Evolutionary conservation across 805 yeast genomes (phyloP).

Genomic region (Maudiozyma serrabonitensis): DNA sequence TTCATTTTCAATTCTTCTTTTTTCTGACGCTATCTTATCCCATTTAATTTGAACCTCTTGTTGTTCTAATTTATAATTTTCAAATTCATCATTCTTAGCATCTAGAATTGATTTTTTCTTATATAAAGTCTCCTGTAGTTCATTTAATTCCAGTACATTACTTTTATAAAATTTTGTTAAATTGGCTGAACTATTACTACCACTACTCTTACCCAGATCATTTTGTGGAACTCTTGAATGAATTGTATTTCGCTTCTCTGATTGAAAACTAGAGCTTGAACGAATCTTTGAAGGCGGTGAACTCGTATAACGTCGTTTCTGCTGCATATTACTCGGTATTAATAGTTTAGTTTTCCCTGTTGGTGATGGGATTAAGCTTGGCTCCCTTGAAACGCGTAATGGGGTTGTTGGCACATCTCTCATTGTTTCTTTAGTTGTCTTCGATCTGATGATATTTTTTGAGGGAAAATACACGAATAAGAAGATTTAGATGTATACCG

Average conservation of each 20-base stretch:
- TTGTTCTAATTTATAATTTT: conserved; percentile 11
- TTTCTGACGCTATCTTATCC: conserved; percentile 23
- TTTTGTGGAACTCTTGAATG: neutral
- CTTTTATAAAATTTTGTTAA: conserved; percentile 26
- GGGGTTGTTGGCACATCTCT: conserved; percentile 5
- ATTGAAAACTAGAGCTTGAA: neutral
- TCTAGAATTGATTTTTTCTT: conserved; percentile 20
- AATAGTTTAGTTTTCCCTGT: neutral
- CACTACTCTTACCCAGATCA: neutral
- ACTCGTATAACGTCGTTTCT: conserved; percentile 9
- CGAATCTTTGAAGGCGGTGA: conserved; percentile 3
- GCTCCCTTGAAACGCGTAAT: neutral
- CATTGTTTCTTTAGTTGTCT: neutral
- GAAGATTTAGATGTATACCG: no score
- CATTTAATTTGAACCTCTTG: conserved; percentile 19
- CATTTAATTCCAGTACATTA: conserved; percentile 23
- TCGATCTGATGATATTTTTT: no score
- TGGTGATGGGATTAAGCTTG: conserved; percentile 3
- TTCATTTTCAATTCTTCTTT: conserved; percentile 18
- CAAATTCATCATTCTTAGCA: conserved; percentile 17
- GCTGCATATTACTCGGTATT: neutral
- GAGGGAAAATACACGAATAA: no score
- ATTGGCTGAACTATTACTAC: conserved; percentile 4
- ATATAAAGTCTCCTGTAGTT: conserved; percentile 20
- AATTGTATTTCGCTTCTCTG: conserved; percentile 1